Base-by-base conservation (phyloP, 2,329 filamentous ascomycete species). In the Cryoendolithus antarcticus region DNA sequence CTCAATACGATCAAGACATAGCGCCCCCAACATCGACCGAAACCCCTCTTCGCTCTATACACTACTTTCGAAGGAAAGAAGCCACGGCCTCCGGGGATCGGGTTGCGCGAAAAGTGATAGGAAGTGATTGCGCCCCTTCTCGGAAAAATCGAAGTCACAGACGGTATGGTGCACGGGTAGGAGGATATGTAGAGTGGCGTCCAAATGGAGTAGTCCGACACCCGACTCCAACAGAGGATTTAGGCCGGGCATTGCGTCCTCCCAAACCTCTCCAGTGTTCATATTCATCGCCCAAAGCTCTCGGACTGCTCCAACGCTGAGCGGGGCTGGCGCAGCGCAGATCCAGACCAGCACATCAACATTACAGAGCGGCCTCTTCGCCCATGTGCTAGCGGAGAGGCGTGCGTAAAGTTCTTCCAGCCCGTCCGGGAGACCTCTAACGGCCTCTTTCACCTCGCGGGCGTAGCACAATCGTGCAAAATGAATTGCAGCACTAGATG, bases 401-500 rank as follows among this genome's bases (percentile, higher is more conserved):
- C 34, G 34, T 35, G 19, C 24, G 34, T 35, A 35, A 11, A 35
- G 11, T 19, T 19, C 34, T 35, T 35, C 34, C 7, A 35, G 34
- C 11, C 10, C 19, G 21, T 19, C 11, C 28, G 34, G 34, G 34
- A 35, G 34, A 9, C 19, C 21, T 21, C 28, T 21, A 12, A 35
- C 19, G 34, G 34, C 34, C 21, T 21, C n/a, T 27, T 35, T 21
- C 34, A 35, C 15, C 34, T 21, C 34, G 34, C 11, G 21, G 19
- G 34, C 4, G 34, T 12, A 21, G 11, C 8, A 35, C 34, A 35
- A 11, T 35, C 34, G 12, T 35, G 19, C 21, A 35, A 28, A 12
- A 35, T 21, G 34, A 35, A 27, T 21, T 27, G 34, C 24, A 35
- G 34, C 34, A 35, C 34, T 27, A 35, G 21, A 21, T 35, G 34